These are phyloP conservation scores for Rhexocercosporidium sp. DNA, from an alignment of 2,329 filamentous ascomycete genomes.

Conservation along the genomic window DNA sequence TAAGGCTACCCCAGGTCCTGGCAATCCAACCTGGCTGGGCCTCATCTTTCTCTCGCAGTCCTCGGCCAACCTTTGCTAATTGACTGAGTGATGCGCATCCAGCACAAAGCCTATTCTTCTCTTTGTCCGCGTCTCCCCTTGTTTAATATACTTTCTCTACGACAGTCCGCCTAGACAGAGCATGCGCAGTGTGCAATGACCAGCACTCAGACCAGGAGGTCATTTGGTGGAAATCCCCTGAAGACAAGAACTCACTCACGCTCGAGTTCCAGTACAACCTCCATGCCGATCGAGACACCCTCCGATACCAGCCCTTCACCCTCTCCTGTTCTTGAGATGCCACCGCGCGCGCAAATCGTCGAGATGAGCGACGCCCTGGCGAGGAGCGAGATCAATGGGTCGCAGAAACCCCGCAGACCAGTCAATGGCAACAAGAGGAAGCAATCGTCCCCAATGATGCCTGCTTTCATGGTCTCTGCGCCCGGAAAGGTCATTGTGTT, in stretches of 20 bases:
- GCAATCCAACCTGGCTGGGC: background rate
- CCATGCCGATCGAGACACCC: constrained; percentile 32
- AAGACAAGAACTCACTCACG: constrained; percentile 30
- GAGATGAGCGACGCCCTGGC: constrained; percentile 27
- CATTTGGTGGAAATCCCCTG: constrained; percentile 27
- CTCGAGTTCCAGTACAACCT: constrained; percentile 34
- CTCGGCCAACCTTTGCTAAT: background rate
- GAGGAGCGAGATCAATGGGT: constrained; percentile 33
- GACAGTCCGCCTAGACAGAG: background rate
- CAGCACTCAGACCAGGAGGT: constrained; percentile 22
- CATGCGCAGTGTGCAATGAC: constrained; percentile 30
- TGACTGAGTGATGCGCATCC: background rate
- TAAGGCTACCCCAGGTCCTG: constrained; percentile 5
- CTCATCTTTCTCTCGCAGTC: background rate
- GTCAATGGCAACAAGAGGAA: constrained; percentile 61
- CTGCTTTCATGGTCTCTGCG: constrained; percentile 96
- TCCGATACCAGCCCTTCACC: constrained; percentile 31
- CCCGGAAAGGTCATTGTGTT: constrained; percentile 98
- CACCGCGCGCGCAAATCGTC: constrained; percentile 24
- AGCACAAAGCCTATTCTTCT: background rate
- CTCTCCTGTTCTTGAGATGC: constrained; percentile 31
- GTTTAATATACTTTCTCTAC: background rate
- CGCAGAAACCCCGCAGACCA: constrained; percentile 22
- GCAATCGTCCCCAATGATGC: constrained; percentile 71
- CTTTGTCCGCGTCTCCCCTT: constrained; percentile 12